These are phyloP conservation scores for Hypoxylon sp. DNA, from an alignment of 2,329 filamentous ascomycete species.

Conservation along the genomic window DNA sequence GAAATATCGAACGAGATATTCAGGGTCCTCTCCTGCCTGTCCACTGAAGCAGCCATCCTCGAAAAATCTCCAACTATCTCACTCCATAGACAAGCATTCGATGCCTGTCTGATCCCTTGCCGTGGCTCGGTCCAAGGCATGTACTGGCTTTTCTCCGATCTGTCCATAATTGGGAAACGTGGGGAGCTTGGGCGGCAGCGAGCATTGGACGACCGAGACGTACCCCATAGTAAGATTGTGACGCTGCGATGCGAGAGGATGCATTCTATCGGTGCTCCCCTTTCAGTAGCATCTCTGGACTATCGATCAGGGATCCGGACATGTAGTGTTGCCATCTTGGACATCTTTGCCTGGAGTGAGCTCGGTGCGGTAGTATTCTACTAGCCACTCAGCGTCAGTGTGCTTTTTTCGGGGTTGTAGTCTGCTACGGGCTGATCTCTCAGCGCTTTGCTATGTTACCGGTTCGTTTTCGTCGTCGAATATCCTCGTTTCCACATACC, in stretches of 20 bases:
- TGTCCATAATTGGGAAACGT: constrained; percentile 27
- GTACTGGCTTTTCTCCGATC: constrained; percentile 35
- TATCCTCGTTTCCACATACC: constrained; percentile 8
- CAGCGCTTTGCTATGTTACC: constrained; percentile 16
- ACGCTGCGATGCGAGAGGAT: constrained; percentile 28
- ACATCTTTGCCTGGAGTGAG: constrained; percentile 10
- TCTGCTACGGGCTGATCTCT: constrained; percentile 7
- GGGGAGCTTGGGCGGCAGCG: constrained; percentile 17
- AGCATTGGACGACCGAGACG: constrained; percentile 29
- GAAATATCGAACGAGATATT: constrained; percentile 22
- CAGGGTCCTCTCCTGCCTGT: constrained; percentile 16
- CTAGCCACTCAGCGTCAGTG: constrained; percentile 19
- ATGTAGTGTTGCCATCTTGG: constrained; percentile 11
- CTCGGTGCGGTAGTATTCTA: constrained; percentile 24
- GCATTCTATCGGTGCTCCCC: constrained; percentile 28
- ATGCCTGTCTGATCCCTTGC: constrained; percentile 20
- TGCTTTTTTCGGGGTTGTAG: constrained; percentile 12
- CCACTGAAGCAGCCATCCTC: constrained; percentile 20
- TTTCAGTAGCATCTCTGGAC: constrained; percentile 17
- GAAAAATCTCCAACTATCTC: constrained; percentile 27
- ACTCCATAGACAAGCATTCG: constrained; percentile 27
- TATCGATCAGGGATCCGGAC: constrained; percentile 28
- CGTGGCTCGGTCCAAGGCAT: constrained; percentile 27
- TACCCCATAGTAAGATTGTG: constrained; percentile 33
- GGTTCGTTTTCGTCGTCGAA: constrained; percentile 26